Evolutionary conservation across 139 green algal species (phyloP).

Genomic region (Closterium sp.): DNA sequence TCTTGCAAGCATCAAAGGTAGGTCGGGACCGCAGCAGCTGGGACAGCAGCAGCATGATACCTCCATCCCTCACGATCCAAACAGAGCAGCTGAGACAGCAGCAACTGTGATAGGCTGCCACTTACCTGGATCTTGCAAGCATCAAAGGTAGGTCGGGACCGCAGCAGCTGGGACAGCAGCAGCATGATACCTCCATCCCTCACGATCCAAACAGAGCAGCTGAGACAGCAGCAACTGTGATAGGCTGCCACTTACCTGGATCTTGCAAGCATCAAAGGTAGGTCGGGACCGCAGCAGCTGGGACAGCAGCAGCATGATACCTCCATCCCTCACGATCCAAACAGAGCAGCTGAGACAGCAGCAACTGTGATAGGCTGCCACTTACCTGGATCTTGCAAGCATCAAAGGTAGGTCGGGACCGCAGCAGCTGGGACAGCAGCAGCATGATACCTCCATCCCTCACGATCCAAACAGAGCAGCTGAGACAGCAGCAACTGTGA

Average conservation of each 20-base stretch:
- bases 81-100: no score
- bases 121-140: constrained; percentile 80
- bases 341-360: no score
- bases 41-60: constrained; percentile 80
- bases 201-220: constrained; percentile 80
- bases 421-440: constrained; percentile 83
- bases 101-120: no score
- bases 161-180: constrained; percentile 83
- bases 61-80: constrained; percentile 72
- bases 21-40: constrained; percentile 72
- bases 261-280: constrained; percentile 91
- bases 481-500: no score
- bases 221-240: no score
- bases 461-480: constrained; percentile 80
- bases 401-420: constrained; percentile 78
- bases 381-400: constrained; percentile 80
- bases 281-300: constrained; percentile 72
- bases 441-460: constrained; percentile 68
- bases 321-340: constrained; percentile 72
- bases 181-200: constrained; percentile 68
- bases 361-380: no score
- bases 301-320: constrained; percentile 80
- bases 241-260: constrained; percentile 65
- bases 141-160: constrained; percentile 78
- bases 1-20: constrained; percentile 91